A percentile compares a stretch with the other conserved stretches of the same genome.
phyloP scores from a whole-genome alignment of 2,329 filamentous ascomycete genomes.

The Trichoderma sp. region DNA sequence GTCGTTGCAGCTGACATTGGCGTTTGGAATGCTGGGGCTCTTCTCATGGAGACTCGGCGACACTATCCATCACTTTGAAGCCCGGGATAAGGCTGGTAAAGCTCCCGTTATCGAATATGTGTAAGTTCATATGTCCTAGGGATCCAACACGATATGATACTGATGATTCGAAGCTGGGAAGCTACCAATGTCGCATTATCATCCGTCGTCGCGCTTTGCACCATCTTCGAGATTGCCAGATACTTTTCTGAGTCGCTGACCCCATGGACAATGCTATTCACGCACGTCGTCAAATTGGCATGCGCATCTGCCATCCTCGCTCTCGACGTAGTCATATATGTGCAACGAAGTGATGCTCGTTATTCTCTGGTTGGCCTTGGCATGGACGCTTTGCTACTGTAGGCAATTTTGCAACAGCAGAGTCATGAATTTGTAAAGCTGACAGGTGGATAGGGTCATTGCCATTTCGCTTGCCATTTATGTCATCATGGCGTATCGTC shows the following conservation, averaged over 20 bases:
- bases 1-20: constrained; percentile 46
- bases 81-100: constrained; percentile 38
- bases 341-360: constrained; percentile 41
- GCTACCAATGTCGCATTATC: constrained; percentile 50
- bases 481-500: constrained; percentile 46
- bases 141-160: background rate
- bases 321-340: constrained; percentile 52
- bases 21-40: constrained; percentile 48
- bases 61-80: constrained; percentile 43
- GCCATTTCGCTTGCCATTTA: constrained; percentile 46
- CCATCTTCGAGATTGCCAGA: constrained; percentile 46
- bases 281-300: constrained; percentile 49
- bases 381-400: constrained; percentile 50
- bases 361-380: constrained; percentile 50
- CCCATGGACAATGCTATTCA: constrained; percentile 52
- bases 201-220: constrained; percentile 45
- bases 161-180: constrained; percentile 47
- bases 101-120: constrained; percentile 47
- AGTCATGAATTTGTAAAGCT: background rate
- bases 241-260: constrained; percentile 50
- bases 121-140: constrained; percentile 37
- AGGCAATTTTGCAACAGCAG: constrained; percentile 26
- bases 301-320: constrained; percentile 47
- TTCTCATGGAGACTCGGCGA: constrained; percentile 53
- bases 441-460: constrained; percentile 35